Conservation (phyloP, 129 eudicot genomes). For the Cynara cardunculus region DNA sequence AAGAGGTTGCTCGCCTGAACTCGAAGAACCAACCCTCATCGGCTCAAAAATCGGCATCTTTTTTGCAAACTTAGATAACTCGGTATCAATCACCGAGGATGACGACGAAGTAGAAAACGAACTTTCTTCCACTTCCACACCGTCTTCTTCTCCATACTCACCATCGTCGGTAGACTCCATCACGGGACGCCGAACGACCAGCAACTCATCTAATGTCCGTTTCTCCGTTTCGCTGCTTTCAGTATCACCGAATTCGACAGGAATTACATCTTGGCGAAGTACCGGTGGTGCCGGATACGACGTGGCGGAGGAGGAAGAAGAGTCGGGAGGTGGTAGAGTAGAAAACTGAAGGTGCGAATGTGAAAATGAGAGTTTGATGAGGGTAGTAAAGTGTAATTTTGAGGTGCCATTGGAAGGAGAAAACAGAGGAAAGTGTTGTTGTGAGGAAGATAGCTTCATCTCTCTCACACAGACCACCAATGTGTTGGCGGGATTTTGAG, state of each 20-base stretch:
- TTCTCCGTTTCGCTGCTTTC: slow-evolving; percentile 36
- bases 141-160: slow-evolving; percentile 22
- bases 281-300: slow-evolving; percentile 22
- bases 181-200: slow-evolving; percentile 74
- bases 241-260: slow-evolving; percentile 7
- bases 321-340: slow-evolving; percentile 38
- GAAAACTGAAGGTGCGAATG: slow-evolving; percentile 27
- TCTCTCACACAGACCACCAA: slow-evolving; percentile 15
- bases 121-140: slow-evolving; percentile 18
- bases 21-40: slow-evolving; percentile 41
- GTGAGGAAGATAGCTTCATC: slow-evolving; percentile 35
- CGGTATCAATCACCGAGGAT: slow-evolving; percentile 49
- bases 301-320: slow-evolving; percentile 43
- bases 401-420: slow-evolving; percentile 21
- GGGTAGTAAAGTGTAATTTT: slow-evolving; percentile 30
- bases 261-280: slow-evolving; percentile 9
- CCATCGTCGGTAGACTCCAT: slow-evolving; percentile 43
- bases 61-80: slow-evolving; percentile 63
- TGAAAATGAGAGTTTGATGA: slow-evolving; percentile 32
- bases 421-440: slow-evolving; percentile 34
- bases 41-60: slow-evolving; percentile 94
- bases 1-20: slow-evolving; percentile 52
- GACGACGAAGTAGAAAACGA: slow-evolving; percentile 15
- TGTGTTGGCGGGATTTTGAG: slow-evolving; percentile 44
- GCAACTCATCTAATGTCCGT: slow-evolving; percentile 56